These are phyloP conservation scores for Sarocladium kiliense DNA, from an alignment of 2,329 filamentous ascomycete genomes.

Conservation along the genomic window DNA sequence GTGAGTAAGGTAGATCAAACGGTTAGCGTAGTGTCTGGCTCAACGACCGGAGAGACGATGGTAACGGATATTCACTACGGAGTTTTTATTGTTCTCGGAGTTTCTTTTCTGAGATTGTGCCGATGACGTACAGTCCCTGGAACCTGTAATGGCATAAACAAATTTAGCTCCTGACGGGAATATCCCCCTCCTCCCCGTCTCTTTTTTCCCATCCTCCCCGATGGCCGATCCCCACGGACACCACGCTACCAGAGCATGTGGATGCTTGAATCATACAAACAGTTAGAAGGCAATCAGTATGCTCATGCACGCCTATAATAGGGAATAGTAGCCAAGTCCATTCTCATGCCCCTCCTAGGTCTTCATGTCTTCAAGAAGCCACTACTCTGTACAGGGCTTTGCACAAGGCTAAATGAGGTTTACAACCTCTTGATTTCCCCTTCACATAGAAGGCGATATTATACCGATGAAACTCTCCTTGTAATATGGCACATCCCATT, in stretches of 20 bases:
- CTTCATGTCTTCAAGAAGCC: background rate
- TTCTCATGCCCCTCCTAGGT: background rate
- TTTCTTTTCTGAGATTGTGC: background rate
- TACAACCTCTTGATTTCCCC: no score
- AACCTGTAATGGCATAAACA: background rate
- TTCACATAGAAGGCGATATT: no score
- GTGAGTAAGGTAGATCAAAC: background rate
- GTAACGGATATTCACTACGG: background rate
- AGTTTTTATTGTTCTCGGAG: background rate
- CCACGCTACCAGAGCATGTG: background rate
- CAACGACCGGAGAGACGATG: background rate
- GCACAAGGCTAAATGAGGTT: no score
- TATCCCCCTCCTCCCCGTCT: background rate
- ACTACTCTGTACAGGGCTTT: no score
- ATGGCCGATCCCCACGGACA: background rate
- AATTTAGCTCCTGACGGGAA: background rate
- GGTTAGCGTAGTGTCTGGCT: background rate
- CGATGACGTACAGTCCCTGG: background rate
- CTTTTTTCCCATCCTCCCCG: background rate
- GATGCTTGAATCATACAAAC: background rate
- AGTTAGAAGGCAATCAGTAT: background rate
- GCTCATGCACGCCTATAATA: background rate
- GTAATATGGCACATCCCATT: no score
- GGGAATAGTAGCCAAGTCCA: background rate
- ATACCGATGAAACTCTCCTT: no score